A percentile compares a stretch with the other conserved stretches of the same genome.
These are phyloP conservation scores for Xanthoconium separans DNA, from an alignment of 1,284 basidiomycete genomes.

Conservation along the genomic window DNA sequence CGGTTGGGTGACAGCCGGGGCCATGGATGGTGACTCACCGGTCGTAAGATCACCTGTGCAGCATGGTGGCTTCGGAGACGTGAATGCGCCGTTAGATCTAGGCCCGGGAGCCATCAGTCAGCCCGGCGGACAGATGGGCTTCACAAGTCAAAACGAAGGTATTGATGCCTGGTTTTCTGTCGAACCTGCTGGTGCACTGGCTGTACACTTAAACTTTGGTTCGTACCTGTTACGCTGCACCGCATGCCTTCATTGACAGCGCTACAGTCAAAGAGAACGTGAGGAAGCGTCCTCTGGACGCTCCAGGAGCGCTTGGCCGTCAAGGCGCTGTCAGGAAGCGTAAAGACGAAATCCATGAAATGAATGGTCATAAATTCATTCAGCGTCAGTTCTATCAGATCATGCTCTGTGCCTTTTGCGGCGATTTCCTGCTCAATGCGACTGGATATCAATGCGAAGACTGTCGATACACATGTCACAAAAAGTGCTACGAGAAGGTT, in stretches of 20 bases:
- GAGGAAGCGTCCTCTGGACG: slow-evolving; percentile 91
- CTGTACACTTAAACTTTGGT: slow-evolving; percentile 88
- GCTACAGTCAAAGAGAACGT: slow-evolving; percentile 91
- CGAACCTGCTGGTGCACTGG: slow-evolving; percentile 95
- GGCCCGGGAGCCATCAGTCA: slow-evolving; percentile 32
- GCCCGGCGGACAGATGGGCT: slow-evolving; percentile 31
- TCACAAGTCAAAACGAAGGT: slow-evolving; percentile 58
- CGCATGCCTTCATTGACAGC: slow-evolving; percentile 13
- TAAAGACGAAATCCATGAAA: slow-evolving; percentile 98
- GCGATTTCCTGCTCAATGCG: slow-evolving; percentile 96
- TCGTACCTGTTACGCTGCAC: slow-evolving; percentile 34
- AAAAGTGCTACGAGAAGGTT: slow-evolving; percentile 98
- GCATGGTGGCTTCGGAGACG: slow-evolving; percentile 45
- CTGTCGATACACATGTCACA: slow-evolving; percentile 98
- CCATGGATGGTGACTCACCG: slow-evolving; percentile 64
- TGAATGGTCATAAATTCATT: slow-evolving; percentile 99
- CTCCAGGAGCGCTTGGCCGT: slow-evolving; percentile 86
- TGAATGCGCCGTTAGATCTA: slow-evolving; percentile 58
- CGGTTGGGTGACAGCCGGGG: slow-evolving; percentile 92
- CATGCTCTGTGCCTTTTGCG: slow-evolving; percentile 97
- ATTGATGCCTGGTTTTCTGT: slow-evolving; percentile 98
- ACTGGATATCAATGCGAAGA: slow-evolving; percentile 99
- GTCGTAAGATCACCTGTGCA: slow-evolving; percentile 38
- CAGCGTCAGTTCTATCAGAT: slow-evolving; percentile 98
- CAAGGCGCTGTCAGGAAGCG: slow-evolving; percentile 98